These are phyloP conservation scores for Cardiospermum halicacabum DNA, from an alignment of 345 rosid genomes.

Conservation along the genomic window DNA sequence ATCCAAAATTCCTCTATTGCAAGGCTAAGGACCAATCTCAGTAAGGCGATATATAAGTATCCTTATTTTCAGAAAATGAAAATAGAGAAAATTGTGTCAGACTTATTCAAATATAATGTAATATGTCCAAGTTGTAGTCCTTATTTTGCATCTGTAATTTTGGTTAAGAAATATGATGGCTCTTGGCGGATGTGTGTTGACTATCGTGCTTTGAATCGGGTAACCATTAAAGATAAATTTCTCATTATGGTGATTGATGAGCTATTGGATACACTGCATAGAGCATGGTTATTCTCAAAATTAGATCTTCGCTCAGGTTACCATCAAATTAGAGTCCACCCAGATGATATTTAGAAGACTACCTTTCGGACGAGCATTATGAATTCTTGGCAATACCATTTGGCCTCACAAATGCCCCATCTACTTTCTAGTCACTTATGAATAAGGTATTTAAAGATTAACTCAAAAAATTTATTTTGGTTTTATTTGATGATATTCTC, in stretches of 20 bases:
- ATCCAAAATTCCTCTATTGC: neutral
- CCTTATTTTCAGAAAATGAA: neutral
- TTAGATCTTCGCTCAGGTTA: neutral
- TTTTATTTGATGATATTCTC: slow-evolving; percentile 1
- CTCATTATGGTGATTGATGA: neutral
- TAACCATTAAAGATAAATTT: neutral
- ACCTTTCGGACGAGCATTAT: neutral
- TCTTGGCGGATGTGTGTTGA: no score
- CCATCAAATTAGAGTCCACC: neutral
- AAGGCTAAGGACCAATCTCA: neutral
- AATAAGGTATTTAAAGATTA: neutral
- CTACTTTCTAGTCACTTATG: neutral
- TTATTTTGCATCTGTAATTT: neutral
- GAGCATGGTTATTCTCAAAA: neutral
- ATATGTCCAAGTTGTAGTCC: neutral
- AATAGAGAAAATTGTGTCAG: neutral
- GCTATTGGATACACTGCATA: neutral
- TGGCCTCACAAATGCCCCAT: neutral
- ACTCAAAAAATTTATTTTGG: neutral
- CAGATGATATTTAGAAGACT: neutral
- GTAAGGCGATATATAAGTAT: neutral
- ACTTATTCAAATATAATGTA: neutral
- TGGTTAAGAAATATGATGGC: no score
- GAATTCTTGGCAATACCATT: neutral
- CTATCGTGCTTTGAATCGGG: neutral